These are phyloP conservation scores for Kluyveromyces lactis DNA, from an alignment of 805 yeast species.

Conservation along the genomic window DNA sequence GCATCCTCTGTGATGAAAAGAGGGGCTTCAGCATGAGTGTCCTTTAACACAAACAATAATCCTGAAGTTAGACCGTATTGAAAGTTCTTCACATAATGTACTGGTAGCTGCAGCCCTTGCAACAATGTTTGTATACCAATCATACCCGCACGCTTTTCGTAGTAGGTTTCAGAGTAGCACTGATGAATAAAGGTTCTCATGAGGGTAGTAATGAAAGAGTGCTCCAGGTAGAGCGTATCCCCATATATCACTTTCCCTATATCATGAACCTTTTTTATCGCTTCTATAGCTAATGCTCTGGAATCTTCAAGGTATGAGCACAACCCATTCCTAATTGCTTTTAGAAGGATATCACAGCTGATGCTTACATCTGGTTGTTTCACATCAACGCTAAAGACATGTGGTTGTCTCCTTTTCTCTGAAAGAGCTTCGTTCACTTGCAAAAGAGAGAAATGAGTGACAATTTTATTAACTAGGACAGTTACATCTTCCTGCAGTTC, in stretches of 20 bases:
- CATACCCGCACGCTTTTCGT: conserved; percentile 82
- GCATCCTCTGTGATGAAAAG: conserved; percentile 68
- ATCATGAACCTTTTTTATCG: conserved; percentile 52
- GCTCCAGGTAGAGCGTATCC: conserved; percentile 54
- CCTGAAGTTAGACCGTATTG: conserved; percentile 83
- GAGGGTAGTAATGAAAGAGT: conserved; percentile 68
- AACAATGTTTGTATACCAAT: conserved; percentile 71
- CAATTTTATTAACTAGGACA: conserved; percentile 50
- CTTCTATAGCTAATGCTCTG: conserved; percentile 58
- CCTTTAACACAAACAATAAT: conserved; percentile 81
- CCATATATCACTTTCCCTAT: conserved; percentile 66
- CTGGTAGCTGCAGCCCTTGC: conserved; percentile 57
- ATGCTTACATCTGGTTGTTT: conserved; percentile 69
- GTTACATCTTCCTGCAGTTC: conserved; percentile 65
- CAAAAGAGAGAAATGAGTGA: conserved; percentile 71
- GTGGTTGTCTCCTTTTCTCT: conserved; percentile 56
- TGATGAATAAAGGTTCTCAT: conserved; percentile 80
- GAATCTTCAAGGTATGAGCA: conserved; percentile 69
- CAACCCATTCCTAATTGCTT: conserved; percentile 71
- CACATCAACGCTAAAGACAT: conserved; percentile 67
- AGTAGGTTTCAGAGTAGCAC: conserved; percentile 84
- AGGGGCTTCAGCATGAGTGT: conserved; percentile 84
- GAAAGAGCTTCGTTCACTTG: conserved; percentile 68
- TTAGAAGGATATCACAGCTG: conserved; percentile 60
- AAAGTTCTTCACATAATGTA: conserved; percentile 63